phyloP scores from a whole-genome alignment of 768 basidiomycete species.

The Pluteus cervinus region DNA sequence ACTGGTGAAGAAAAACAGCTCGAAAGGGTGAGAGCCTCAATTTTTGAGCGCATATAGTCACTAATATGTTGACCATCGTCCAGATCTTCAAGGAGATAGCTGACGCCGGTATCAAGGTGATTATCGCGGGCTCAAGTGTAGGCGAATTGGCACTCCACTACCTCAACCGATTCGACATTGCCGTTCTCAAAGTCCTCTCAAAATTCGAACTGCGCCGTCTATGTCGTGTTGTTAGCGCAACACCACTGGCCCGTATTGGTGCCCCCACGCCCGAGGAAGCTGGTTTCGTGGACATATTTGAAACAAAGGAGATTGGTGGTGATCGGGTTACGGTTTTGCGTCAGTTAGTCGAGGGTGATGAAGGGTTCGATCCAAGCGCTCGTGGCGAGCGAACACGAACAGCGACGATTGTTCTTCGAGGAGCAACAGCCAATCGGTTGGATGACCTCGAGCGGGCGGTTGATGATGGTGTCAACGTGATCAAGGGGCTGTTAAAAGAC shows the following conservation, averaged over 20 bases:
- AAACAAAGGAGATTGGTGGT: conserved; percentile 93
- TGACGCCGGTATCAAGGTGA: conserved; percentile 88
- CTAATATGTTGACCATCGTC: background rate
- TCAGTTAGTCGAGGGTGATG: conserved; percentile 66
- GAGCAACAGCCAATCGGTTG: conserved; percentile 89
- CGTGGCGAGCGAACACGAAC: conserved; percentile 74
- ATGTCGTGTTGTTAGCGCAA: conserved; percentile 93
- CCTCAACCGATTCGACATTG: conserved; percentile 89
- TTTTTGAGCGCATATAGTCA: conserved; percentile 2
- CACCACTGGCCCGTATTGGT: conserved; percentile 92
- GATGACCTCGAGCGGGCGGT: conserved; percentile 96
- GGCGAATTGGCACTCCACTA: conserved; percentile 97
- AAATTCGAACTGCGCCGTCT: conserved; percentile 96
- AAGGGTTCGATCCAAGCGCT: conserved; percentile 46
- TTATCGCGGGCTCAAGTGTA: conserved; percentile 88
- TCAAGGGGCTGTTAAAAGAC: conserved; percentile 90
- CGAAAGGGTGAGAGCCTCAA: conserved; percentile 56
- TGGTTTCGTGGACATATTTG: conserved; percentile 89
- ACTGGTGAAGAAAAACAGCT: conserved; percentile 94
- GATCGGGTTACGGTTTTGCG: conserved; percentile 96
- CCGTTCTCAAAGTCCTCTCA: conserved; percentile 93
- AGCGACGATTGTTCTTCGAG: conserved; percentile 91
- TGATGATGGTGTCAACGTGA: conserved; percentile 95
- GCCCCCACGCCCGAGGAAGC: conserved; percentile 96
- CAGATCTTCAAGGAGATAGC: conserved; percentile 97